A percentile compares a stretch with the other conserved stretches of the same genome.
Conservation (phyloP, 2,329 filamentous ascomycete genomes). For the Hymenoscyphus infarciens region DNA sequence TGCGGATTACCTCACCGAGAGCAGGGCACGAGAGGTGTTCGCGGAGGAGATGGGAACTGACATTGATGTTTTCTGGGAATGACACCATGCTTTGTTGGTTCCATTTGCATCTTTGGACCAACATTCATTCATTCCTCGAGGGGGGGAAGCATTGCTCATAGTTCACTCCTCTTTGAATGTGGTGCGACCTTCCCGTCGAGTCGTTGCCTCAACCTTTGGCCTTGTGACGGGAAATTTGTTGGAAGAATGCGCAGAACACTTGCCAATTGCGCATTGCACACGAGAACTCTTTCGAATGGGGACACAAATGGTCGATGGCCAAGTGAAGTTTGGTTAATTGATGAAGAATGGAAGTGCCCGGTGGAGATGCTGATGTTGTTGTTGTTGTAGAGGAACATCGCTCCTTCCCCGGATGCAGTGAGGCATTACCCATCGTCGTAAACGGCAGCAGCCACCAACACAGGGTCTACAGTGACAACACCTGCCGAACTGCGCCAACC, state of each 20-base stretch:
- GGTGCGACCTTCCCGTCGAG: background rate
- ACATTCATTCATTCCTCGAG: background rate
- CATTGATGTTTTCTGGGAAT: background rate
- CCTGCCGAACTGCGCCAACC: background rate
- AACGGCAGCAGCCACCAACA: background rate
- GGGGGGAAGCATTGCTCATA: background rate
- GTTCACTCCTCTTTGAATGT: background rate
- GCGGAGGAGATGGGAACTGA: background rate
- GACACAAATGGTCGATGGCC: background rate
- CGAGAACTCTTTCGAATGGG: no score
- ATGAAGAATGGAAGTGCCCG: background rate
- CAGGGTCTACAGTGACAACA: background rate
- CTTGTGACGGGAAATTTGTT: background rate
- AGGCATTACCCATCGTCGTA: background rate
- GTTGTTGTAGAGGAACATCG: background rate
- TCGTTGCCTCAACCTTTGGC: background rate
- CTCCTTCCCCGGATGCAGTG: background rate
- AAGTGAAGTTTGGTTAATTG: background rate
- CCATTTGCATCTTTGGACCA: background rate
- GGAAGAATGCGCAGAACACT: background rate
- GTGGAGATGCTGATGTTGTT: background rate
- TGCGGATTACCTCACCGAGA: background rate
- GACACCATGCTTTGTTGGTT: background rate
- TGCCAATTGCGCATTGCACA: background rate
- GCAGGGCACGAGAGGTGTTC: background rate